Evolutionary conservation across 2,329 filamentous ascomycete genomes (phyloP).

Genomic region (Diaporthe sp.): DNA sequence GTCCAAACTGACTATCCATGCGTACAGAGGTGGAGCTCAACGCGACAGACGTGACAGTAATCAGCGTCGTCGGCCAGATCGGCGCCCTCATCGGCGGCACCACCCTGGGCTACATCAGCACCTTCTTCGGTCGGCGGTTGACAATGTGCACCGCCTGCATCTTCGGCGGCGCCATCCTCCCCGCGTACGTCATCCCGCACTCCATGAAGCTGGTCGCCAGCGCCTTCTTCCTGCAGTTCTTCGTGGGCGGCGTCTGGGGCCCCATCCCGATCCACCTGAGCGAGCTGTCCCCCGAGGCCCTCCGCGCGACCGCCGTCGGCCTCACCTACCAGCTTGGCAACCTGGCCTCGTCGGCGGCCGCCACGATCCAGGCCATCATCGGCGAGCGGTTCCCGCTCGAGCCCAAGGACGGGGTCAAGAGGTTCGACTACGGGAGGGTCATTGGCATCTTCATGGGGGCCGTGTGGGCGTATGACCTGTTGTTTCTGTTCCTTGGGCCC

Average conservation of each 20-base stretch:
- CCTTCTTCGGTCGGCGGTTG: slow-evolving; percentile 77
- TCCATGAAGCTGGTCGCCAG: slow-evolving; percentile 77
- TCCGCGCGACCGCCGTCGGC: slow-evolving; percentile 81
- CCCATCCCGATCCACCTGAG: slow-evolving; percentile 82
- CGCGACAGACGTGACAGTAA: slow-evolving; percentile 73
- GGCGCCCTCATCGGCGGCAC: slow-evolving; percentile 78
- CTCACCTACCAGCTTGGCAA: slow-evolving; percentile 84
- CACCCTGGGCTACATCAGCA: slow-evolving; percentile 74
- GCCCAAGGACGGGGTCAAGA: slow-evolving; percentile 60
- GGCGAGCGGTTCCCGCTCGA: slow-evolving; percentile 81
- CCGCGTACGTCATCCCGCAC: slow-evolving; percentile 82
- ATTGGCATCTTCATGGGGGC: slow-evolving; percentile 93
- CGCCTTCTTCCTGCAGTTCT: slow-evolving; percentile 88
- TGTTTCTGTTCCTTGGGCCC: slow-evolving; percentile 73
- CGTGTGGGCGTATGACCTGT: slow-evolving; percentile 74
- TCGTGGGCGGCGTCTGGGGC: slow-evolving; percentile 82
- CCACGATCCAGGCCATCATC: slow-evolving; percentile 81
- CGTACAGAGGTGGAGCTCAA: slow-evolving; percentile 65
- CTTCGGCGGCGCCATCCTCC: slow-evolving; percentile 81
- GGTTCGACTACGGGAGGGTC: slow-evolving; percentile 84
- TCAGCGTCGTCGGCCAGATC: slow-evolving; percentile 79
- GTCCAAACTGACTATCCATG: slow-evolving; percentile 62
- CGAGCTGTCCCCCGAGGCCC: slow-evolving; percentile 79
- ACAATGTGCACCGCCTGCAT: slow-evolving; percentile 75
- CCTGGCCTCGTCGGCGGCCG: slow-evolving; percentile 76